These are phyloP conservation scores for Clarireedia hainanense DNA, from an alignment of 2,329 filamentous ascomycete genomes.

Conservation along the genomic window DNA sequence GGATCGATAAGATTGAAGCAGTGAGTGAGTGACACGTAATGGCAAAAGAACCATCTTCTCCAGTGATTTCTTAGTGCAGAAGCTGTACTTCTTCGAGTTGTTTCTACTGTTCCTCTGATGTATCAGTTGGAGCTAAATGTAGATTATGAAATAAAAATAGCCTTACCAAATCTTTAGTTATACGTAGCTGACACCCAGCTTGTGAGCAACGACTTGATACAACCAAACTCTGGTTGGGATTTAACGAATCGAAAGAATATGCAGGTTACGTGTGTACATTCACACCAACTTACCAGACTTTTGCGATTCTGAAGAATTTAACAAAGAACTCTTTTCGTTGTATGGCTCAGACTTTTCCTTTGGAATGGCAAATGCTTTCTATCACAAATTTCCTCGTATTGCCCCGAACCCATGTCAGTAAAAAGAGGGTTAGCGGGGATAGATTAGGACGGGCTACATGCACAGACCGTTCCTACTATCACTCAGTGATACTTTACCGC, in stretches of 20 bases:
- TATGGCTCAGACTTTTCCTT: background rate
- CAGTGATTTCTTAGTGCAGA: background rate
- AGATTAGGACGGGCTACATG: no score
- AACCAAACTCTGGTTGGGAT: background rate
- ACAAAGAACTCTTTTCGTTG: background rate
- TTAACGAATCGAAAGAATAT: background rate
- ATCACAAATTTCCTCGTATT: background rate
- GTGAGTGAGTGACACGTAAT: no score
- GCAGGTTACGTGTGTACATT: background rate
- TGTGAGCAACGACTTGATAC: background rate
- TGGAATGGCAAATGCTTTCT: no score
- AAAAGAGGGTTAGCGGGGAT: no score
- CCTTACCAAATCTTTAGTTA: background rate
- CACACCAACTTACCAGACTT: background rate
- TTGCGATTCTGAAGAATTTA: constrained; percentile 2
- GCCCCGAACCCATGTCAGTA: background rate
- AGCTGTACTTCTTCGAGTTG: background rate
- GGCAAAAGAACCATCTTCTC: no score
- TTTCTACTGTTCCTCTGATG: no score
- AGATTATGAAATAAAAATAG: no score
- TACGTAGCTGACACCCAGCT: background rate
- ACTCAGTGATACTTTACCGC: background rate
- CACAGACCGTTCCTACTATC: background rate
- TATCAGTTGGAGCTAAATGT: no score
- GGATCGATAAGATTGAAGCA: no score